Percentiles rank a stretch among this genome's conserved stretches.
phyloP scores from a whole-genome alignment of 2,329 filamentous ascomycete genomes.

The Stenocarpella maydis region DNA sequence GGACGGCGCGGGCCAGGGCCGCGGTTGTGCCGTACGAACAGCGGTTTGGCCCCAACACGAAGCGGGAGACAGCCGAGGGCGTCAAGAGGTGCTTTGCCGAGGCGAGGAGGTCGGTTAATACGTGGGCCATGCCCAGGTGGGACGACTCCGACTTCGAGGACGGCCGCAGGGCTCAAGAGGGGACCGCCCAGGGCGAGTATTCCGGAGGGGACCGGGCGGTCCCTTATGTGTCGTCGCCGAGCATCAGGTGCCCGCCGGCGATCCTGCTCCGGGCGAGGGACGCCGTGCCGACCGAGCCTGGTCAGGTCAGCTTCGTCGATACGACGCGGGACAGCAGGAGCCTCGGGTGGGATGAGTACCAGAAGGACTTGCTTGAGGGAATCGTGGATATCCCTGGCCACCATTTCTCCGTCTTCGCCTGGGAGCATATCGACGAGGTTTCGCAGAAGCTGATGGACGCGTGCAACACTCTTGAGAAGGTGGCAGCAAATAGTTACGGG shows the following conservation, averaged over 20 bases:
- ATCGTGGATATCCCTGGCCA: slow-evolving; percentile 60
- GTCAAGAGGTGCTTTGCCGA: slow-evolving; percentile 52
- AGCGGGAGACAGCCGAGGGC: slow-evolving; percentile 40
- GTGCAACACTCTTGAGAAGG: slow-evolving; percentile 40
- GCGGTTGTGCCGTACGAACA: slow-evolving; percentile 41
- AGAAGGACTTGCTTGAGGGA: slow-evolving; percentile 52
- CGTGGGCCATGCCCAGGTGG: slow-evolving; percentile 54
- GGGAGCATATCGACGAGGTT: slow-evolving; percentile 40
- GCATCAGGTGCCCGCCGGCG: slow-evolving; percentile 46
- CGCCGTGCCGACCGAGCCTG: slow-evolving; percentile 46
- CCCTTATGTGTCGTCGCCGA: slow-evolving; percentile 20
- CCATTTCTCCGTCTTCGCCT: slow-evolving; percentile 58
- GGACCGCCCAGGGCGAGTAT: not conserved
- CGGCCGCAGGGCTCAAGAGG: not conserved
- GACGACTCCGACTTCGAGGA: slow-evolving; percentile 32
- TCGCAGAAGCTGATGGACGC: slow-evolving; percentile 42
- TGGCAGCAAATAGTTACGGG: not conserved
- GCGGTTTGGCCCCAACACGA: slow-evolving; percentile 42
- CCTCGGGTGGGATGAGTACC: slow-evolving; percentile 60
- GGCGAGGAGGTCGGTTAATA: slow-evolving; percentile 49
- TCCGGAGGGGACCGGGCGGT: not conserved
- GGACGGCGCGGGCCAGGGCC: slow-evolving; percentile 35
- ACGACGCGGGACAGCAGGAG: slow-evolving; percentile 49
- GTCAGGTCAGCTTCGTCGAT: slow-evolving; percentile 50
- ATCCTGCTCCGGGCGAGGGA: slow-evolving; percentile 57